A percentile compares a stretch with the other conserved stretches of the same genome.
Evolutionary conservation across 768 basidiomycete species (phyloP).

Genomic region (Suillus variegatus): DNA sequence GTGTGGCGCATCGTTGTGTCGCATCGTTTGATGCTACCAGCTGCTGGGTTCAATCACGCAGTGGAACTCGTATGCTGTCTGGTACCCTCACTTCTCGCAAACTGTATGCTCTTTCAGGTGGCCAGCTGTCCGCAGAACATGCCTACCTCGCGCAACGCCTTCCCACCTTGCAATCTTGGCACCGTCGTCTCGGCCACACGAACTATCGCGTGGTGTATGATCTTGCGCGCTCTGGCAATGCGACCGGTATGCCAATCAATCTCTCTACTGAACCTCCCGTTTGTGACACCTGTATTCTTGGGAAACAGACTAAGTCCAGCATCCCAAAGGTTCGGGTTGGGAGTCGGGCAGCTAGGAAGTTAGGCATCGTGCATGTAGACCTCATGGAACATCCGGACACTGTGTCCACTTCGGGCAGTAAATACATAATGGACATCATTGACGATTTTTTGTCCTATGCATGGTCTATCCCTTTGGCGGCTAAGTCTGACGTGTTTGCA

Average conservation of each 20-base stretch:
- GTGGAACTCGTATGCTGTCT: background rate
- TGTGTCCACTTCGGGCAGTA: background rate
- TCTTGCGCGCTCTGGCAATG: slow-evolving; percentile 22
- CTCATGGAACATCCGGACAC: background rate
- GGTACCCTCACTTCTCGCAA: slow-evolving; percentile 3
- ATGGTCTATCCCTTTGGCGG: slow-evolving; percentile 32
- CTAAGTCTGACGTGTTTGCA: slow-evolving; percentile 26
- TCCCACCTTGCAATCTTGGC: slow-evolving; percentile 27
- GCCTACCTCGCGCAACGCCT: slow-evolving; percentile 13
- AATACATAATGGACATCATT: slow-evolving; percentile 8
- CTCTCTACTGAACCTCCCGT: background rate
- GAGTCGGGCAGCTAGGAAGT: background rate
- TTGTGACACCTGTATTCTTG: slow-evolving; percentile 6
- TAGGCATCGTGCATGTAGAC: background rate
- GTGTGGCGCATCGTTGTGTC: slow-evolving; percentile 7
- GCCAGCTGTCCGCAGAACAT: slow-evolving; percentile 14
- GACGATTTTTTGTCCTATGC: slow-evolving; percentile 15
- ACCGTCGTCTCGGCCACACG: slow-evolving; percentile 28
- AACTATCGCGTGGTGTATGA: slow-evolving; percentile 30
- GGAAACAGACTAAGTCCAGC: slow-evolving; percentile 4
- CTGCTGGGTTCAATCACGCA: slow-evolving; percentile 9
- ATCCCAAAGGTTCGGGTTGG: slow-evolving; percentile 5
- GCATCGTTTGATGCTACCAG: slow-evolving; percentile 20
- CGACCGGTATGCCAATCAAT: slow-evolving; percentile 9
- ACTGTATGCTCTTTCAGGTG: background rate